phyloP scores from a whole-genome alignment of 192 early-diverging fungal genomes.

The Coemansia reversa region DNA sequence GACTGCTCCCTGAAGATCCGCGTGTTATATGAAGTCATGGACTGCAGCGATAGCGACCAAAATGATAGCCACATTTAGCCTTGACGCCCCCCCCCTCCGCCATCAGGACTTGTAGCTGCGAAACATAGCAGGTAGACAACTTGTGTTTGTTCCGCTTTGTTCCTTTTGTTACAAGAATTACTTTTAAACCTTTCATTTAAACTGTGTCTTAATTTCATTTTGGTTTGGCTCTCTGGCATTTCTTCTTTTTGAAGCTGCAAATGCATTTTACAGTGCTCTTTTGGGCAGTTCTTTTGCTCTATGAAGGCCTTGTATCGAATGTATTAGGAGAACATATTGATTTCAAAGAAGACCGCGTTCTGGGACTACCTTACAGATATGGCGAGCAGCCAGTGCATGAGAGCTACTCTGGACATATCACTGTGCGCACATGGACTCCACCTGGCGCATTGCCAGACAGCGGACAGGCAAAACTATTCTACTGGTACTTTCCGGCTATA shows the following conservation, averaged over 20 bases:
- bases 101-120: too few species aligned
- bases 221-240: background rate
- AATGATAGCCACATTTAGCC: background rate
- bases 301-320: background rate
- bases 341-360: slow-evolving; percentile 30
- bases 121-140: background rate
- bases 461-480: slow-evolving; percentile 56
- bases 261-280: background rate
- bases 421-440: slow-evolving; percentile 57
- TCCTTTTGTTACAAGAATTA: background rate
- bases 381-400: slow-evolving; percentile 60
- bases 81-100: too few species aligned
- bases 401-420: slow-evolving; percentile 61
- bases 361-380: slow-evolving; percentile 40
- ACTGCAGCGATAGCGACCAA: slow-evolving; percentile 23
- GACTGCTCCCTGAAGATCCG: slow-evolving; percentile 68
- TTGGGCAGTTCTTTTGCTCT: background rate
- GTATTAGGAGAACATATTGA: background rate
- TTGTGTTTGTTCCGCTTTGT: slow-evolving; percentile 11
- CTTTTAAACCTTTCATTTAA: background rate
- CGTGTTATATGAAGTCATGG: slow-evolving; percentile 64
- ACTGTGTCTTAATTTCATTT: background rate
- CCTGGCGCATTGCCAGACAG: slow-evolving; percentile 22
- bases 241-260: background rate
- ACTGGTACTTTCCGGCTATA: slow-evolving; percentile 80